Evolutionary conservation across 805 yeast species (phyloP), one percentile per base, ranked within the genome.

Genomic region (Saccharomycopsis schoenii): DNA sequence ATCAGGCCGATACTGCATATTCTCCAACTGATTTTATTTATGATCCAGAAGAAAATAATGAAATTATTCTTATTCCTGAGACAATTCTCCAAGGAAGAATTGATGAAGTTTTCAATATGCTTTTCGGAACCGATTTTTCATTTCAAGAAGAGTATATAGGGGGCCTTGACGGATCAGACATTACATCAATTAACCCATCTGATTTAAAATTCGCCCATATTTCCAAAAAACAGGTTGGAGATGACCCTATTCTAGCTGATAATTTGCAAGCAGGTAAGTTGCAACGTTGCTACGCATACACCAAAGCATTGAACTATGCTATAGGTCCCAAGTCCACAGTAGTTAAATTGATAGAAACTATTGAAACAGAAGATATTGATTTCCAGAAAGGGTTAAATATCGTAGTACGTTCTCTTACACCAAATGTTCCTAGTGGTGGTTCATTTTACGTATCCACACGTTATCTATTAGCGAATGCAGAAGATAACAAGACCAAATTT

Each of bases 341-440:
- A n/a, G 83, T 81, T 15, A 82, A 83, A 39, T 77, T 76, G 5
- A 73, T 71, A 2, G 97, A 91, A 66, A 74, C 77, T 0, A 76
- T 88, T 21, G 81, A 83, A 54, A 73, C 78, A 55, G 21, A 43
- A 15, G 40, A 61, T 19, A 73, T 79, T 67, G 86, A 88, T 67
- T 75, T 77, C 58, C 74, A 80, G 4, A 76, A 77, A 17, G 79
- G 79, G 65, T 80, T 89, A 40, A 79, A 83, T 62, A 83, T 90
- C 1, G 73, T 83, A 1, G 83, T 85, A 51, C 76, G 81, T 1
- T 83, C 93, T 0, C 76, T 74, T 50, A 92, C 99, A 0, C 99
- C 99, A 0, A 94, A 90, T 69, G 98, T 94, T 15, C 99, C 99
- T 0, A 87, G 92, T 67, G 99, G 99, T 4, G 80, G 80, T 52